These are phyloP conservation scores for Bjerkandera adusta DNA, from an alignment of 1,284 basidiomycete species.

Conservation along the genomic window DNA sequence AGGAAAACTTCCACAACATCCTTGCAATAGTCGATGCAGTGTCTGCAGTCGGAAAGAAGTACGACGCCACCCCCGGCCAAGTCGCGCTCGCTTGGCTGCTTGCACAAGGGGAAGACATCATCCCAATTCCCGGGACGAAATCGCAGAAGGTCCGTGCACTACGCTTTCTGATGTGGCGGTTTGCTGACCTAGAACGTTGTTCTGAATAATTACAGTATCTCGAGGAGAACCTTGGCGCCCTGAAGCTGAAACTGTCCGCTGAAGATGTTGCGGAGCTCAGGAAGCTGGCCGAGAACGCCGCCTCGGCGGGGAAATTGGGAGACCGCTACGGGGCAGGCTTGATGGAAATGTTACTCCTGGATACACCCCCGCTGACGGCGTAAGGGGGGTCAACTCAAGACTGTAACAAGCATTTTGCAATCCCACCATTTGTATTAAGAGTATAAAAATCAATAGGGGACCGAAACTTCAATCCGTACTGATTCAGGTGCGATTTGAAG, in stretches of 20 bases:
- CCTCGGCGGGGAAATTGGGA: conserved; percentile 1
- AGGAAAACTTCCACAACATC: conserved; percentile 45
- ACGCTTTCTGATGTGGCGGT: background rate
- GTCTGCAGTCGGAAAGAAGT: conserved; percentile 28
- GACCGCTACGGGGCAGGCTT: conserved; percentile 7
- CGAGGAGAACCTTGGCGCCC: conserved; percentile 26
- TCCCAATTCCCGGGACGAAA: conserved; percentile 39
- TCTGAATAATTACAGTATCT: conserved; percentile 8
- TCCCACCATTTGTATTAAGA: too few species aligned
- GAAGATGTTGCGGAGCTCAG: conserved; percentile 29
- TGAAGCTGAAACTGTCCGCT: conserved; percentile 25
- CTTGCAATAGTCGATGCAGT: conserved; percentile 38
- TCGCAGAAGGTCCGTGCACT: conserved; percentile 19
- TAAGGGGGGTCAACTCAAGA: background rate
- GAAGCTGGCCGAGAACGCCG: conserved; percentile 7
- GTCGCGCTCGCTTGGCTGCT: conserved; percentile 44
- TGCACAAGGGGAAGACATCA: conserved; percentile 35
- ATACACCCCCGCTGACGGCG: conserved; percentile 11
- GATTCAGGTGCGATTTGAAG: too few species aligned
- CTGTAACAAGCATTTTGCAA: background rate
- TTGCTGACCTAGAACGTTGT: too few species aligned
- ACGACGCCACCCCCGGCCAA: conserved; percentile 38
- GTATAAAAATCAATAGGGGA: too few species aligned
- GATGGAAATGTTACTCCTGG: conserved; percentile 10
- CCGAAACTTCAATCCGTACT: too few species aligned